Evolutionary conservation across 495 filamentous ascomycete genomes (phyloP).

Genomic region (Chaetomium fimeti): DNA sequence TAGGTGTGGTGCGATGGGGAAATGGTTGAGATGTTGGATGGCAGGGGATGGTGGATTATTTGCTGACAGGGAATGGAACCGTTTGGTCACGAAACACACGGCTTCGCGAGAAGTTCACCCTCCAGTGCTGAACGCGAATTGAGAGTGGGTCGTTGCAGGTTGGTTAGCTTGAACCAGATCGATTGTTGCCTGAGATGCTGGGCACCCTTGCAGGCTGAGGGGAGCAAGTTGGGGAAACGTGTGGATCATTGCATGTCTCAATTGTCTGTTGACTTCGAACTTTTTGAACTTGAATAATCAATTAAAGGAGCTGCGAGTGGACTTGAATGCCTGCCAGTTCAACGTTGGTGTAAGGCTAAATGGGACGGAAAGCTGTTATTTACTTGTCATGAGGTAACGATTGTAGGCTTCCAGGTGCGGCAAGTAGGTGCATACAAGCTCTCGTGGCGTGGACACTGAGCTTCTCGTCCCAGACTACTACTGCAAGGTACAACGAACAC

Average conservation of each 20-base stretch:
- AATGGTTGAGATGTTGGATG: neutral
- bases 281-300: too few species aligned
- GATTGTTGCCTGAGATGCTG: constrained; percentile 6
- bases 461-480: too few species aligned
- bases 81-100: constrained; percentile 8
- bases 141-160: constrained; percentile 2
- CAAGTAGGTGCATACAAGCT: too few species aligned
- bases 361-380: too few species aligned
- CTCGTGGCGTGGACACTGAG: too few species aligned
- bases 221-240: neutral
- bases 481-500: too few species aligned
- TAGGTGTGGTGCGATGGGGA: neutral
- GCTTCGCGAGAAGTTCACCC: constrained; percentile 13
- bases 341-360: too few species aligned
- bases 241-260: neutral
- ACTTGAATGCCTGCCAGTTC: too few species aligned
- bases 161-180: neutral
- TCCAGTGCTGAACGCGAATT: constrained; percentile 14
- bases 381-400: too few species aligned
- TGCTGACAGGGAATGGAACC: neutral
- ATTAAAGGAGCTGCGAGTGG: too few species aligned
- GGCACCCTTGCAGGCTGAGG: constrained; percentile 13
- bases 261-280: neutral
- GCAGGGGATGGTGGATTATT: neutral
- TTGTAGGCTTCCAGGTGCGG: too few species aligned